Evolutionary conservation across 2,329 filamentous ascomycete genomes (phyloP).

Genomic region (Diplodia corticola): DNA sequence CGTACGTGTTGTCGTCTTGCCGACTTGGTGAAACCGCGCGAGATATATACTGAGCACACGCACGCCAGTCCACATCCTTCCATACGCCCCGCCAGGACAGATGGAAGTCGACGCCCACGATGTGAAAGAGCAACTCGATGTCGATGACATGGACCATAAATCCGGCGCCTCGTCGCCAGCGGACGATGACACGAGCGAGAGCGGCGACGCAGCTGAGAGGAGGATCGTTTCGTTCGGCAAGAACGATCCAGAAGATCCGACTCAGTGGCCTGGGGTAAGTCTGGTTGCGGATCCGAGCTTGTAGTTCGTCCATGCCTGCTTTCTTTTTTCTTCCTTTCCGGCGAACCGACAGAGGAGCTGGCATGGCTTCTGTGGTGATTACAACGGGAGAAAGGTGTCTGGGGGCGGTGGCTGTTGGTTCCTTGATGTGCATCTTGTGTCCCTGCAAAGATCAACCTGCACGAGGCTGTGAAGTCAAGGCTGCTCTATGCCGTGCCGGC

Average conservation of each 20-base stretch:
- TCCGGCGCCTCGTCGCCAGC: constrained; percentile 19
- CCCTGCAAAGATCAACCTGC: background rate
- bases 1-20: background rate
- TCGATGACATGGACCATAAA: constrained; percentile 35
- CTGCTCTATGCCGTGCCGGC: background rate
- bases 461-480: background rate
- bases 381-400: background rate
- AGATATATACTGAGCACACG: background rate
- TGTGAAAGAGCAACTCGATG: constrained; percentile 28
- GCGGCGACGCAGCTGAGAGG: constrained; percentile 22
- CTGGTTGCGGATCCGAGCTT: no score
- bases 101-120: constrained; percentile 29
- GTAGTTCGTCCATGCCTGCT: background rate
- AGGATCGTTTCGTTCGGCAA: constrained; percentile 42
- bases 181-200: background rate
- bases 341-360: background rate
- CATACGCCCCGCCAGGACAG: background rate
- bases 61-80: background rate
- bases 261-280: constrained; percentile 44
- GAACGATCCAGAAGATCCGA: constrained; percentile 44
- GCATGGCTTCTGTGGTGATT: background rate
- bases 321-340: background rate
- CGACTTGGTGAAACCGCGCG: no score
- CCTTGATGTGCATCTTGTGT: background rate
- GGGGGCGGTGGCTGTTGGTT: background rate